These are phyloP conservation scores for Syncephalis plumigaleata DNA, from an alignment of 371 early-diverging fungal genomes.

Conservation along the genomic window DNA sequence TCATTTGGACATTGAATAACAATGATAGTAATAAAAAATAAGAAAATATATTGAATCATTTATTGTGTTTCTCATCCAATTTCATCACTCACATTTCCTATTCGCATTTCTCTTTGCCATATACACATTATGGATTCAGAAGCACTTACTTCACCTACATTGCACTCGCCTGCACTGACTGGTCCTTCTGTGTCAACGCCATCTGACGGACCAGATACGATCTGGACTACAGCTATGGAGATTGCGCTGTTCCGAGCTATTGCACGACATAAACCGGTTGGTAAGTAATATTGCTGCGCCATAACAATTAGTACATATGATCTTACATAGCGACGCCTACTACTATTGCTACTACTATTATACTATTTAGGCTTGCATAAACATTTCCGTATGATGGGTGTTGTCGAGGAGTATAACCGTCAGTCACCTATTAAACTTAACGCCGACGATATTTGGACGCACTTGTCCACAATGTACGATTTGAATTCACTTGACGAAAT, in stretches of 20 bases:
- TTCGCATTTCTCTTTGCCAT: no score
- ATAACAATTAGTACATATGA: no score
- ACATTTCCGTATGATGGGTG: not conserved
- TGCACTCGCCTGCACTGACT: no score
- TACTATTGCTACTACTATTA: not conserved
- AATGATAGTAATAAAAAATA: no score
- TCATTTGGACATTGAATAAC: no score
- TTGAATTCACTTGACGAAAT: not conserved
- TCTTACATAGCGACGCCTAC: not conserved
- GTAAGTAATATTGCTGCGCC: not conserved
- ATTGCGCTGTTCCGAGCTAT: conserved; percentile 1
- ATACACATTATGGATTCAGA: no score
- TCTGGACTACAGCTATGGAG: not conserved
- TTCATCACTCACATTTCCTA: no score
- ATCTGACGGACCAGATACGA: no score
- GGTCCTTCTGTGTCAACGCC: no score
- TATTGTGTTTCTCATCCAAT: no score
- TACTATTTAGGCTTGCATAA: not conserved
- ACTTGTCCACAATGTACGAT: not conserved
- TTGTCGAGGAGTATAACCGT: not conserved
- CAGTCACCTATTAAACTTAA: not conserved
- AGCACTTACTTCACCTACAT: no score
- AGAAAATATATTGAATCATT: no score
- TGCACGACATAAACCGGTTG: not conserved
- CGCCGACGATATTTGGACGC: not conserved